Evolutionary conservation across 1,284 basidiomycete genomes (phyloP).

Genomic region (Cutaneotrichosporon mucoides): DNA sequence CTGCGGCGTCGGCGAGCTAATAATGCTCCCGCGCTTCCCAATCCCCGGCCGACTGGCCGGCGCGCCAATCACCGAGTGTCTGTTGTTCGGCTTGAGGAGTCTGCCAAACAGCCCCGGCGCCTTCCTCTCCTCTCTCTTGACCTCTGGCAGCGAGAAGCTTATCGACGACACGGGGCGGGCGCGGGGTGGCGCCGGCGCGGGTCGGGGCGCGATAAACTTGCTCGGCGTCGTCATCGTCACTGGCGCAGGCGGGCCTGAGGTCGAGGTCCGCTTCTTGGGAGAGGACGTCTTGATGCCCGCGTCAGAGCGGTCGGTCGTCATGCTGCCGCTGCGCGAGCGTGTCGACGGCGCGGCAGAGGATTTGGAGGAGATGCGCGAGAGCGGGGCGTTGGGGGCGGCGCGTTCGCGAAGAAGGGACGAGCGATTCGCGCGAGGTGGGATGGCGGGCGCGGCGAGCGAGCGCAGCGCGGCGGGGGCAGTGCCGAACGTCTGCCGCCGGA

Average conservation of each 20-base stretch:
- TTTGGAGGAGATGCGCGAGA: conserved; percentile 7
- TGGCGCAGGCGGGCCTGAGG: background rate
- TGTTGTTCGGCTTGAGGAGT: background rate
- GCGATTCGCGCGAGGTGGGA: conserved; percentile 28
- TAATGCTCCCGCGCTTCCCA: conserved; percentile 1
- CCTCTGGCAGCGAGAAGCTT: conserved; percentile 2
- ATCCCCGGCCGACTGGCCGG: background rate
- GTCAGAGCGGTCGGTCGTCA: background rate
- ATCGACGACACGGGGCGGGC: background rate
- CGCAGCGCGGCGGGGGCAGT: background rate
- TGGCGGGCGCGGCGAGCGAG: conserved; percentile 24
- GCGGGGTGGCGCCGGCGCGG: conserved; percentile 11
- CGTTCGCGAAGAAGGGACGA: conserved; percentile 28
- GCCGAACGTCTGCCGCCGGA: conserved; percentile 1
- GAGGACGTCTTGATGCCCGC: background rate
- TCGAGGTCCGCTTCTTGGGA: background rate
- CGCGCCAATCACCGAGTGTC: background rate
- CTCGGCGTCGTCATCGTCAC: conserved; percentile 7
- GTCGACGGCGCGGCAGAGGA: background rate
- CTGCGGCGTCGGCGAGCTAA: conserved; percentile 1
- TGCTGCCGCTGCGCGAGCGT: background rate
- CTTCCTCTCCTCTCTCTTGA: conserved; percentile 1
- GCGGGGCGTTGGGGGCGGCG: background rate
- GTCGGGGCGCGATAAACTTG: conserved; percentile 11
- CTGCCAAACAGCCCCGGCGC: background rate